Percentiles rank a stretch among this genome's conserved stretches.
Conservation (phyloP, 345 rosid species). For the Citrus mangshanensis region DNA sequence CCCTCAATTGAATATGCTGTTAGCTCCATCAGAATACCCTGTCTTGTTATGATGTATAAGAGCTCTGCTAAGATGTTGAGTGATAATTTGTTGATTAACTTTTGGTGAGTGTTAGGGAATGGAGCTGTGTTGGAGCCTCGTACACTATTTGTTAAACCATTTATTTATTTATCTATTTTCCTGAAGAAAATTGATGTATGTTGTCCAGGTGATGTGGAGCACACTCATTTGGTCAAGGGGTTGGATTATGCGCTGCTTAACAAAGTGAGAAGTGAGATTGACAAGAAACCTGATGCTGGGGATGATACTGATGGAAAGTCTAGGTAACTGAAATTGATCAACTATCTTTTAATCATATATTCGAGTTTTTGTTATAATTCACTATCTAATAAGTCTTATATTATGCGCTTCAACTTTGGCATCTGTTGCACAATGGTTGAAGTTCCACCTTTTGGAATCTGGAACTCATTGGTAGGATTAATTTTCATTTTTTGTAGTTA, state of each 20-base stretch:
- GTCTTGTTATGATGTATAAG: neutral
- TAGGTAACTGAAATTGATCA: slow-evolving; percentile 39
- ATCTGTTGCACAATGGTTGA: neutral
- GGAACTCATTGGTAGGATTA: neutral
- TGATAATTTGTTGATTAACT: neutral
- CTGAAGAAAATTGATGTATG: neutral
- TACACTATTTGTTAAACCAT: neutral
- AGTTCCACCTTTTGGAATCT: neutral
- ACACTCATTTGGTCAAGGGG: slow-evolving; percentile 97
- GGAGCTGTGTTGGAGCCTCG: neutral
- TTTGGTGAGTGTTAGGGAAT: neutral
- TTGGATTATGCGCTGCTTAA: slow-evolving; percentile 90
- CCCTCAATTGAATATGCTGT: neutral
- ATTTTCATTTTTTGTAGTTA: neutral
- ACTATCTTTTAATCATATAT: neutral
- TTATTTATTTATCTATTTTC: neutral
- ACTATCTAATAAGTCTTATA: neutral
- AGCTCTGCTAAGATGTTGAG: neutral
- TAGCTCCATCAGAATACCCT: neutral
- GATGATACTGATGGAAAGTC: slow-evolving; percentile 63
- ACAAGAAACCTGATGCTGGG: slow-evolving; percentile 71
- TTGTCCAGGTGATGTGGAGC: slow-evolving; percentile 84
- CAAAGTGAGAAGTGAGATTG: slow-evolving; percentile 93
- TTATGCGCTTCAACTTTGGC: neutral
- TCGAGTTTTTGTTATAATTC: too few species aligned